Percentiles rank a stretch among this genome's conserved stretches.
phyloP scores from a whole-genome alignment of 1,284 basidiomycete genomes.

The Cryptococcus sp. region DNA sequence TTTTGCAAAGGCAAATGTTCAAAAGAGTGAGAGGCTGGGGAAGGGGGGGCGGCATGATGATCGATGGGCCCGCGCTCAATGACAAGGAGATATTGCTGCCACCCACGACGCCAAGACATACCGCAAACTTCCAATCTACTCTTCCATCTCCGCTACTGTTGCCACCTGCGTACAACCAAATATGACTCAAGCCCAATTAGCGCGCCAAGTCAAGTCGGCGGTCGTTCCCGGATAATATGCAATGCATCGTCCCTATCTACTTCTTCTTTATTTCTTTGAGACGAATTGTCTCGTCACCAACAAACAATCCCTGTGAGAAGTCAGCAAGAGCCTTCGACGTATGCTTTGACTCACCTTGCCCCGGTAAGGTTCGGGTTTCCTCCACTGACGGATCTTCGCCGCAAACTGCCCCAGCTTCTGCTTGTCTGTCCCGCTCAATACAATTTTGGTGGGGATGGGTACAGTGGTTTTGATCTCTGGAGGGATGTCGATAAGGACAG shows the following conservation, averaged over 20 bases:
- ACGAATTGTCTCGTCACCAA: constrained; percentile 80
- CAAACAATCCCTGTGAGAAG: constrained; percentile 73
- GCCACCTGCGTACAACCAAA: too few species aligned
- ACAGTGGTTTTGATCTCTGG: constrained; percentile 64
- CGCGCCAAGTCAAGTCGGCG: too few species aligned
- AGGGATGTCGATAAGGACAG: constrained; percentile 77
- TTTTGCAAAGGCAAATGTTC: too few species aligned
- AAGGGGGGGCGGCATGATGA: too few species aligned
- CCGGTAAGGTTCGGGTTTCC: constrained; percentile 95
- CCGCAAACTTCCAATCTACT: too few species aligned
- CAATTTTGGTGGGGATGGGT: constrained; percentile 54
- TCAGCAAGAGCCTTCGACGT: neutral
- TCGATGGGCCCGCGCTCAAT: too few species aligned
- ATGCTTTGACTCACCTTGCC: constrained; percentile 67
- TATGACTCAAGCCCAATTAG: too few species aligned
- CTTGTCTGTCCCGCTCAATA: constrained; percentile 56
- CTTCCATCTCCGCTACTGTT: too few species aligned
- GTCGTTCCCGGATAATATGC: too few species aligned
- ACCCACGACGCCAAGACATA: too few species aligned
- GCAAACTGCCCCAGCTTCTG: constrained; percentile 77
- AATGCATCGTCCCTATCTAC: constrained; percentile 54
- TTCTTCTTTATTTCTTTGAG: constrained; percentile 95
- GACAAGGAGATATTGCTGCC: too few species aligned
- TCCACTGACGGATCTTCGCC: constrained; percentile 74
- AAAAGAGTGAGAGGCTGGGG: too few species aligned